phyloP scores from a whole-genome alignment of 139 green algal species.

The Closterium sp. region DNA sequence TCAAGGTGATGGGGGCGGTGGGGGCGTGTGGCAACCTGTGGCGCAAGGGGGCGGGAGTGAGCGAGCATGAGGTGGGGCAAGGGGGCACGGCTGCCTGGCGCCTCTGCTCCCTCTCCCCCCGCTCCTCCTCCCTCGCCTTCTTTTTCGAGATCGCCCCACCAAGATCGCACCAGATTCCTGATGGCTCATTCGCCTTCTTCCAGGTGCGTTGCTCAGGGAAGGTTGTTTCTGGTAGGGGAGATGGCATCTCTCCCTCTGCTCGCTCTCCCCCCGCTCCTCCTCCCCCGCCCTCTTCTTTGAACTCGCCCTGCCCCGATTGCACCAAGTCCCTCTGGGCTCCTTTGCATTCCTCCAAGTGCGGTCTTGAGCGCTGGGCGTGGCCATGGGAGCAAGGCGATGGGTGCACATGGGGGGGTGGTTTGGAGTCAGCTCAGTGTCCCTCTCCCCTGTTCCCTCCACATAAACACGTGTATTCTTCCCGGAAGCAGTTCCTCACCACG shows the following conservation, averaged over 20 bases:
- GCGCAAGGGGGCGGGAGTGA: slow-evolving; percentile 30
- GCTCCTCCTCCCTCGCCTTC: slow-evolving; percentile 5
- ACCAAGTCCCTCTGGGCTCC: too few species aligned
- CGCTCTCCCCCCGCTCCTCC: not conserved
- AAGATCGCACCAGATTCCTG: not conserved
- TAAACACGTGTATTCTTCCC: too few species aligned
- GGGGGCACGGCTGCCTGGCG: slow-evolving; percentile 62
- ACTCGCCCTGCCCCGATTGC: too few species aligned
- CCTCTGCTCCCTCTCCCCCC: slow-evolving; percentile 47
- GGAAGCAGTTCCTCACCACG: slow-evolving; percentile 9
- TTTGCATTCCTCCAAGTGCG: not conserved
- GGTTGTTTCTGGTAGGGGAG: too few species aligned
- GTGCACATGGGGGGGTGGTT: too few species aligned
- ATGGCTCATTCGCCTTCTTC: not conserved
- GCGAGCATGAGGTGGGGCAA: slow-evolving; percentile 52
- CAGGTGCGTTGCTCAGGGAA: too few species aligned
- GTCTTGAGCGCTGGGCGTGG: too few species aligned
- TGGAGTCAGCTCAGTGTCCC: too few species aligned
- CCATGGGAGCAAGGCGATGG: too few species aligned
- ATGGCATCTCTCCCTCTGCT: not conserved
- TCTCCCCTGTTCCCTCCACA: too few species aligned
- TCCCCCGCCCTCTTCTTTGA: too few species aligned
- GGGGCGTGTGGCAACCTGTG: slow-evolving; percentile 48
- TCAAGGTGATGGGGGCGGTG: slow-evolving; percentile 53
- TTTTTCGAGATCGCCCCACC: slow-evolving; percentile 18